phyloP scores from a whole-genome alignment of 2,329 filamentous ascomycete genomes.

The Phialophora tarda region DNA sequence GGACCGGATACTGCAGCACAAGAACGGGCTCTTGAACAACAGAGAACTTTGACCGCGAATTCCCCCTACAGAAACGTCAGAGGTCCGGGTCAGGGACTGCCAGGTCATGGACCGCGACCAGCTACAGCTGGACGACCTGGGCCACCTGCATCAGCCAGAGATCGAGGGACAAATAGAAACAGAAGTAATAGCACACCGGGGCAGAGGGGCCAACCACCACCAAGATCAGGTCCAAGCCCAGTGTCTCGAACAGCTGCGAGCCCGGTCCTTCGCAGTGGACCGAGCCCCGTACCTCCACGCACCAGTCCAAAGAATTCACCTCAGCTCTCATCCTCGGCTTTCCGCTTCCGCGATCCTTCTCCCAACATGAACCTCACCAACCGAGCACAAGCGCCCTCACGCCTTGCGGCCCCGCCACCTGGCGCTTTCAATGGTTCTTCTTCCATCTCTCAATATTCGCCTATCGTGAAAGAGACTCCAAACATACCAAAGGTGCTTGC shows the following conservation, averaged over 20 bases:
- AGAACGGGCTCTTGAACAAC: constrained; percentile 14
- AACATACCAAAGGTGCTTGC: background rate
- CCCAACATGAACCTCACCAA: constrained; percentile 34
- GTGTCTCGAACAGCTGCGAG: constrained; percentile 21
- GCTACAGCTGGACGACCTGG: constrained; percentile 25
- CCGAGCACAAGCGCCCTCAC: constrained; percentile 36
- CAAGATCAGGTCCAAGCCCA: constrained; percentile 30
- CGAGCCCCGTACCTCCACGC: constrained; percentile 16
- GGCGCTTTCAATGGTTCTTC: constrained; percentile 40
- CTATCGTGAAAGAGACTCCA: constrained; percentile 38
- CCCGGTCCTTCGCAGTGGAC: constrained; percentile 26
- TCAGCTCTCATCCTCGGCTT: constrained; percentile 14
- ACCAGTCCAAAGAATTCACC: constrained; percentile 10
- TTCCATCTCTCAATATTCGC: constrained; percentile 40
- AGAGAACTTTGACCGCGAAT: constrained; percentile 17
- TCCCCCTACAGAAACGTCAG: constrained; percentile 35
- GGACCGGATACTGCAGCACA: constrained; percentile 15
- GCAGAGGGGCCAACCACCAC: constrained; percentile 25
- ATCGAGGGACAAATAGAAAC: constrained; percentile 16
- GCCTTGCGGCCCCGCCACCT: constrained; percentile 34
- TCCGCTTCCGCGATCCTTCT: constrained; percentile 36
- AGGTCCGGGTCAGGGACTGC: constrained; percentile 10
- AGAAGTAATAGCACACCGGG: constrained; percentile 29
- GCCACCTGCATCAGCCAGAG: constrained; percentile 23
- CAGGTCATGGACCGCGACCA: constrained; percentile 22